Percentiles rank a stretch among this genome's conserved stretches.
phyloP scores from a whole-genome alignment of 495 filamentous ascomycete genomes.

The Pyronema omphalodes region DNA sequence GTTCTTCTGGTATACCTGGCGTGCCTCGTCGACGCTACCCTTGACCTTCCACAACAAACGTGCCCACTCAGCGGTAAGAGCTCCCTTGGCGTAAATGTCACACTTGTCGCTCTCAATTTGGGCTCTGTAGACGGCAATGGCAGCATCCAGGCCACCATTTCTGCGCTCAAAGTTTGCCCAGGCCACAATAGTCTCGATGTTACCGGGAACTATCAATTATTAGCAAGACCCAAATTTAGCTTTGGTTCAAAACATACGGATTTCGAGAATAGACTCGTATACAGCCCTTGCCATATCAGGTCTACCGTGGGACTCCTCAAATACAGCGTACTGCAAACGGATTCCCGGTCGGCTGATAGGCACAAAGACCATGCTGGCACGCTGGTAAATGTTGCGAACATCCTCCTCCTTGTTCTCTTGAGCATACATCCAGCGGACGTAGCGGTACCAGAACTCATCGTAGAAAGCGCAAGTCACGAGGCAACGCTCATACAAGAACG shows the following conservation, averaged over 20 bases:
- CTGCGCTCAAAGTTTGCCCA: conserved; percentile 79
- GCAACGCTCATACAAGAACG: conserved; percentile 84
- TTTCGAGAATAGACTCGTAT: conserved; percentile 53
- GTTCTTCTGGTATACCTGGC: conserved; percentile 66
- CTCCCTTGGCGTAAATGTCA: conserved; percentile 67
- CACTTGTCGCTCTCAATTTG: conserved; percentile 55
- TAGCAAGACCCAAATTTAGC: conserved; percentile 19
- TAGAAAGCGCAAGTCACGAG: conserved; percentile 85
- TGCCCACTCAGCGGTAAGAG: conserved; percentile 79
- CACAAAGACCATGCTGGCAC: conserved; percentile 64
- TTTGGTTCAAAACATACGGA: conserved; percentile 8
- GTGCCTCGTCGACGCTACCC: conserved; percentile 66
- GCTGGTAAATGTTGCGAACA: conserved; percentile 80
- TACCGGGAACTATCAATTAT: conserved; percentile 38
- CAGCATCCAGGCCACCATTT: conserved; percentile 67
- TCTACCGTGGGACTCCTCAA: conserved; percentile 68
- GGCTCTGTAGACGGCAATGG: conserved; percentile 65
- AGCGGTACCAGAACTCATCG: conserved; percentile 94
- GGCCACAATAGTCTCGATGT: conserved; percentile 73
- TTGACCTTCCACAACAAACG: conserved; percentile 78
- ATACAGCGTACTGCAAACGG: conserved; percentile 80
- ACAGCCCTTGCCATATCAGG: conserved; percentile 66
- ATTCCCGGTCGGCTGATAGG: conserved; percentile 63
- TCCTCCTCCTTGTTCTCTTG: conserved; percentile 74
- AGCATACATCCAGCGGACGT: conserved; percentile 88